phyloP scores from a whole-genome alignment of 345 rosid species.

The Pistacia atlantica region DNA sequence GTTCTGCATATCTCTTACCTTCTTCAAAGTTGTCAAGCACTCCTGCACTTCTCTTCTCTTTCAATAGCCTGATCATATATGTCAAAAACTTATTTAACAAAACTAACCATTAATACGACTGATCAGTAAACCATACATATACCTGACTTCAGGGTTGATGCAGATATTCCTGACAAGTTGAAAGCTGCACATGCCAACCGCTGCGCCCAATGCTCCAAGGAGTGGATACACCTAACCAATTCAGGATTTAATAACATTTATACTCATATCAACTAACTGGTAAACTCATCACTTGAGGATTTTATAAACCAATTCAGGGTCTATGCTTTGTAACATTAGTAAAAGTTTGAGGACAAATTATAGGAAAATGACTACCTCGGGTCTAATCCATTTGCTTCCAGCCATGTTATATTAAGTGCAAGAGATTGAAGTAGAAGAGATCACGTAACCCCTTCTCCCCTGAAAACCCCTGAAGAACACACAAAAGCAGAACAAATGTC shows the following conservation, averaged over 20 bases:
- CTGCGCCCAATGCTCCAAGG: slow-evolving; percentile 53
- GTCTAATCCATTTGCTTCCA: slow-evolving; percentile 30
- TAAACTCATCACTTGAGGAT: too few species aligned
- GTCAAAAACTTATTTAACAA: too few species aligned
- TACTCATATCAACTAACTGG: too few species aligned
- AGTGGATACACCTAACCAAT: slow-evolving; percentile 53
- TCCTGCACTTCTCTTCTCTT: slow-evolving; percentile 61
- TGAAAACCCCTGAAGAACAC: too few species aligned
- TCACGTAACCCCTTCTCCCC: too few species aligned
- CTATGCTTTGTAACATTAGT: too few species aligned
- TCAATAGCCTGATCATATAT: slow-evolving; percentile 34
- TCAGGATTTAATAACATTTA: neutral
- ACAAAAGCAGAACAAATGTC: too few species aligned
- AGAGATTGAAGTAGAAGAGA: neutral
- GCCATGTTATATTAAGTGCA: slow-evolving; percentile 1
- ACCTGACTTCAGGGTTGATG: slow-evolving; percentile 70
- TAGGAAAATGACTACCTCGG: slow-evolving; percentile 19
- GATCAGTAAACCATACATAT: neutral
- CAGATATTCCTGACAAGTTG: slow-evolving; percentile 59
- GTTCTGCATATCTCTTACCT: slow-evolving; percentile 61
- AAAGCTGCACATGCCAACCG: slow-evolving; percentile 59
- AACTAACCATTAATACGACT: too few species aligned
- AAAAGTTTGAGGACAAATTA: too few species aligned
- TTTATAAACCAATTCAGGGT: too few species aligned
- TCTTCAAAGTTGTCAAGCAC: slow-evolving; percentile 55